Evolutionary conservation across 768 basidiomycete species (phyloP), one percentile per base, ranked within the genome.

Genomic region (Lactarius hatsudake): DNA sequence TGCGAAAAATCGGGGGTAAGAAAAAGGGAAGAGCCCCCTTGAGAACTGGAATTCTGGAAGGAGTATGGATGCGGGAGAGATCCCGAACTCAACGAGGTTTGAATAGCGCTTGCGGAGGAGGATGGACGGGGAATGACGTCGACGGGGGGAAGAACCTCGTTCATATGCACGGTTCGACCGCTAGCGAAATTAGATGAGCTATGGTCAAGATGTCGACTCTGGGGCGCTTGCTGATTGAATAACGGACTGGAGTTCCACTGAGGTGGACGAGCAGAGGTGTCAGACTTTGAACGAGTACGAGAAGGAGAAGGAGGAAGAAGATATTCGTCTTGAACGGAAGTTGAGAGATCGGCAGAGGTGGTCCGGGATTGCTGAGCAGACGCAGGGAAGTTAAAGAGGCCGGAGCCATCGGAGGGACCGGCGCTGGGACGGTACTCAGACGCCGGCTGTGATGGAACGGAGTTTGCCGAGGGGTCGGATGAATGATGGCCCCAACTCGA

Each of bases 1-100:
- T 66, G 59, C 36, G 76, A 71, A 30, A 71, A 69, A 65, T 76
- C 79, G 15, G 79, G 76, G 13, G 78, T 76, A 20, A 81, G 75
- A 72, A 72, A 80, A 5, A 34, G n/a, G 1, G 56, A 28, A 40
- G 36, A 0, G 32, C 36, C 34, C 63, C 73, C 68, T 64, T 62
- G 66, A 18, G 71, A 48, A 48, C 42, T 62, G 8, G 45, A 54
- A 59, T 36, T 65, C 32, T 30, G 68, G 58, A 43, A 68, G 62
- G 59, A 56, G 63, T 71, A 68, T 23, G 70, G 69, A 23, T 61
- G 64, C 38, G 59, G 62, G 20, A 61, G 66, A 51, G 55, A 42
- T 60, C 69, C 43, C 26, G 61, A 64, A 55, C 59, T 62, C 59
- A 59, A 68, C 13, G 66, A 68, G 23, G 69, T 58, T 20, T 71